phyloP scores from a whole-genome alignment of 257 asterid species.

The Solanum neorickii region DNA sequence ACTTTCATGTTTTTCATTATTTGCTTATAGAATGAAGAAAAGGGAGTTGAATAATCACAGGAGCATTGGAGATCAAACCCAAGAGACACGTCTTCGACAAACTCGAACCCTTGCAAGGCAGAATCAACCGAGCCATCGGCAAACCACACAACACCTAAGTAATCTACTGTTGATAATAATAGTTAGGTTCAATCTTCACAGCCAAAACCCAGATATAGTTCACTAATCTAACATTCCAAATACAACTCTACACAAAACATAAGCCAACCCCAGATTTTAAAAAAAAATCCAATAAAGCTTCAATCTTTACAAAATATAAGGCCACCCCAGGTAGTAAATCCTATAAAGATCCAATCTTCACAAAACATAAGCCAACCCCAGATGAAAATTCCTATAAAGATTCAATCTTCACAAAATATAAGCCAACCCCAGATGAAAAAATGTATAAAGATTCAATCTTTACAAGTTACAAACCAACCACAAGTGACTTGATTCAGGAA shows the following conservation, averaged over 20 bases:
- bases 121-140: constrained; percentile 75
- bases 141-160: constrained; percentile 27
- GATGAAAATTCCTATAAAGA: neutral
- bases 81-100: constrained; percentile 73
- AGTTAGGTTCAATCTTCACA: neutral
- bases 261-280: constrained; percentile 2
- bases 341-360: neutral
- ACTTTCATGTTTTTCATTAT: neutral
- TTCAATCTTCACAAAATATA: neutral
- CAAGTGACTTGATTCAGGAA: neutral
- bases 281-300: neutral
- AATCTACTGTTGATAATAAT: constrained; percentile 7
- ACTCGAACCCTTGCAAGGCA: constrained; percentile 67
- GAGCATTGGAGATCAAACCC: constrained; percentile 68
- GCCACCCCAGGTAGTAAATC: constrained; percentile 4
- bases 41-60: constrained; percentile 53
- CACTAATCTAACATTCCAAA: neutral
- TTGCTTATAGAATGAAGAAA: neutral
- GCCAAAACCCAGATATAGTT: neutral
- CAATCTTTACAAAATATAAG: neutral
- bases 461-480: neutral
- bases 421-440: neutral
- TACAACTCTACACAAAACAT: neutral
- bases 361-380: neutral
- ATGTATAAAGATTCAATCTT: neutral